Evolutionary conservation across 2,329 filamentous ascomycete species (phyloP), one percentile per base, ranked within the genome.

Genomic region (Drechslerella stenobrocha): DNA sequence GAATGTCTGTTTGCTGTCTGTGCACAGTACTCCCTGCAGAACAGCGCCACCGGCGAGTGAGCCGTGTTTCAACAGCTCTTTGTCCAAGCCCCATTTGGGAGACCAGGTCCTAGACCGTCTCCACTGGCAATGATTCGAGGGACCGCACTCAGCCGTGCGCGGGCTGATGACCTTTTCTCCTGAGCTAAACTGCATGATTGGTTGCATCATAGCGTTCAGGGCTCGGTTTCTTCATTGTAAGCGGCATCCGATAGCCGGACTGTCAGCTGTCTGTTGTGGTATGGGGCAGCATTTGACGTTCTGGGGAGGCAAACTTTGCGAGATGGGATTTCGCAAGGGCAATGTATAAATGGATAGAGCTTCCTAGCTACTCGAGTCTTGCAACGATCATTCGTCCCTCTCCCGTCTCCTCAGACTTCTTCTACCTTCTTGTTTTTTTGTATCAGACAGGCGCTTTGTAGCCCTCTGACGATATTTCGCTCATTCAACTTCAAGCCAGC

Each of bases 401-500:
- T 20, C 4, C 37, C 37, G 18, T 18, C 22, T 18, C 22, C 22
- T 42, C 22, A 8, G n/a, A 30, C 15, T 20, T 18, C 18, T 18
- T 20, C 18, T 42, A 18, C 18, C 13, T 42, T 18, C 37, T 20
- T 20, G 11, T 37, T 15, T 37, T 37, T 20, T 5, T 37, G 8
- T 20, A 42, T 7, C 37, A 42, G 37, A 42, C 22, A 42, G 37
- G 37, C 37, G 37, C 4, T 20, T 13, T 42, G 28, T 5, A 30
- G 28, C 37, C 37, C 22, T 42, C 37, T 42, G 37, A 42, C 18
- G 37, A 18, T 9, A 42, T 42, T 42, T 18, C 37, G 15, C 37
- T 42, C 37, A 42, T 42, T 42, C 37, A 42, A 7, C 18, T 42
- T 18, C 13, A n/a, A 42, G 37, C 15, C 15, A 42, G 37, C 37